Percentiles rank a stretch among this genome's conserved stretches.
phyloP scores from a whole-genome alignment of 306 rosid genomes.

The Vachellia pachyceras region DNA sequence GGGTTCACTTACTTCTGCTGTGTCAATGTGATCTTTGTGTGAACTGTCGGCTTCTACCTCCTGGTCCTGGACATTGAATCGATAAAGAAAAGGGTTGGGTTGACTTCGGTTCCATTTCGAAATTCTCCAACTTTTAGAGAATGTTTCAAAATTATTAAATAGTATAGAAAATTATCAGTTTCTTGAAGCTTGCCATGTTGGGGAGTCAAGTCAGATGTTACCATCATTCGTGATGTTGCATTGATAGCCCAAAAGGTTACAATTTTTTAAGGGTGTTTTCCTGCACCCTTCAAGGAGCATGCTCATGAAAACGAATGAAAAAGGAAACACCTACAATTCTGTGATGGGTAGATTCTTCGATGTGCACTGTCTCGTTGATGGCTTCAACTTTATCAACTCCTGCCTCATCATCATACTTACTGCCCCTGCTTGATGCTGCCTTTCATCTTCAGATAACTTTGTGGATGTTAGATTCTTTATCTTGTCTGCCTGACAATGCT shows the following conservation, averaged over 20 bases:
- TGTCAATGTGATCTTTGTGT: neutral
- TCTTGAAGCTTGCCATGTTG: neutral
- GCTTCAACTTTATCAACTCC: slow-evolving; percentile 33
- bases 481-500: slow-evolving; percentile 24
- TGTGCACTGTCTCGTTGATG: slow-evolving; percentile 13
- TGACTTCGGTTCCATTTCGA: neutral
- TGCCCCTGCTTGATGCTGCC: slow-evolving; percentile 13
- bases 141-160: neutral
- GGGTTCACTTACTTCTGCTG: neutral
- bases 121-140: neutral
- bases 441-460: no score
- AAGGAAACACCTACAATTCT: neutral
- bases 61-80: slow-evolving; percentile 6
- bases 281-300: neutral
- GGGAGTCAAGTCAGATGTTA: neutral
- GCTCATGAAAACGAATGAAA: neutral
- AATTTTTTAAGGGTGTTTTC: neutral
- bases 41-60: neutral
- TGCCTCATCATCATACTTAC: slow-evolving; percentile 18
- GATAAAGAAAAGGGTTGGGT: neutral
- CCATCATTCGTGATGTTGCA: neutral
- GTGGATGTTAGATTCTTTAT: slow-evolving; percentile 22
- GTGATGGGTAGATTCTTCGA: slow-evolving; percentile 12
- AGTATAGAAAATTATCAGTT: neutral
- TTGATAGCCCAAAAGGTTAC: neutral